Percentiles rank a stretch among this genome's conserved stretches.
Conservation (phyloP, 345 rosid genomes). For the Dimocarpus longan region DNA sequence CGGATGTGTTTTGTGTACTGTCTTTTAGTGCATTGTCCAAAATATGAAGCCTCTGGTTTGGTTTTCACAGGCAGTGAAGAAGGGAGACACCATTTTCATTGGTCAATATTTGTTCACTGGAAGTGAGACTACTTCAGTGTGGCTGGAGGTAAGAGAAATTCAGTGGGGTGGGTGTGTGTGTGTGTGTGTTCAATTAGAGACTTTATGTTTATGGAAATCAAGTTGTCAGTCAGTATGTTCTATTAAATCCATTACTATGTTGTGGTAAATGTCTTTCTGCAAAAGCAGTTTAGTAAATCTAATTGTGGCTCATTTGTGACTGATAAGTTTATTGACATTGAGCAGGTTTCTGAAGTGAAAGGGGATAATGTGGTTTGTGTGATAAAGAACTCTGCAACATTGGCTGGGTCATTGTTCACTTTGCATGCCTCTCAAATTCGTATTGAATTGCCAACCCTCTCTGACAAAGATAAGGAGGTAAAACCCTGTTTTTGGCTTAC, state of each 20-base stretch:
- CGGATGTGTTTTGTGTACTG: background rate
- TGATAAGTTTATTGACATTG: conserved; percentile 23
- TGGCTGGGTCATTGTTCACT: conserved; percentile 88
- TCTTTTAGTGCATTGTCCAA: conserved; percentile 3
- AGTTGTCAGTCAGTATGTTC: background rate
- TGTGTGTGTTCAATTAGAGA: background rate
- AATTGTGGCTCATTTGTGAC: background rate
- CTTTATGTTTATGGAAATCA: background rate
- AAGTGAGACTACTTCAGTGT: conserved; percentile 96
- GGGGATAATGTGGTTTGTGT: conserved; percentile 84
- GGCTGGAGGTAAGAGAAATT: conserved; percentile 76
- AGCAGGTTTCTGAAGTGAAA: conserved; percentile 79
- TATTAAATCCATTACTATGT: background rate
- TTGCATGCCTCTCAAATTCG: conserved; percentile 86
- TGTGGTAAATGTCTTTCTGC: background rate
- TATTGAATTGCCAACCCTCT: conserved; percentile 84
- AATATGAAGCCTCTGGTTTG: conserved; percentile 18
- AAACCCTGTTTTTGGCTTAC: conserved; percentile 6
- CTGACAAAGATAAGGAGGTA: conserved; percentile 92
- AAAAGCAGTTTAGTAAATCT: too few relatives aligned
- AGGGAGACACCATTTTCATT: conserved; percentile 89
- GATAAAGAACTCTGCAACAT: conserved; percentile 83
- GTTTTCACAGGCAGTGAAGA: conserved; percentile 77
- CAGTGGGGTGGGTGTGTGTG: background rate
- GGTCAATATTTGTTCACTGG: conserved; percentile 98